Evolutionary conservation across 345 rosid genomes (phyloP).

Genomic region (Gossypium ekmanianum): DNA sequence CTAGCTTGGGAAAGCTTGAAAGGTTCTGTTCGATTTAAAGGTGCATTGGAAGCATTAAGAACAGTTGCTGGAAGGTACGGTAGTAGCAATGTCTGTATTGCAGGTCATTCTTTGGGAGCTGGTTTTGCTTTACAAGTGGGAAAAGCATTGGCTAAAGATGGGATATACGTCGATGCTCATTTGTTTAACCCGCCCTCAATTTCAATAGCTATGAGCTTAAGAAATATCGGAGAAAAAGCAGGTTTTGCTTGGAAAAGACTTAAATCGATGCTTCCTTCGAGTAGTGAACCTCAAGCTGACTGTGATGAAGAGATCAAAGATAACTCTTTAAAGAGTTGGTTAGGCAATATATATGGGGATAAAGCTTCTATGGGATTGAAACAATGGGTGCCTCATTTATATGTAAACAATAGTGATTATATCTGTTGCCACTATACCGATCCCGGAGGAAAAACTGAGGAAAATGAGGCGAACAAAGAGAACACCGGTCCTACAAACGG

Average conservation of each 20-base stretch:
- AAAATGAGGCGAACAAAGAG: slow-evolving; percentile 44
- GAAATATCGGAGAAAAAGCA: slow-evolving; percentile 82
- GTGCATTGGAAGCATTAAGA: slow-evolving; percentile 57
- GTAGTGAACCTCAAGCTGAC: slow-evolving; percentile 18
- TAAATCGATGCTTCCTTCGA: slow-evolving; percentile 73
- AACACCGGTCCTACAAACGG: slow-evolving; percentile 33
- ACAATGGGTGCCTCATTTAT: slow-evolving; percentile 87
- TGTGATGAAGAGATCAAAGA: slow-evolving; percentile 23
- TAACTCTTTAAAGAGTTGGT: slow-evolving; percentile 47
- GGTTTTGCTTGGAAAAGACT: slow-evolving; percentile 70
- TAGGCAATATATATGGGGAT: slow-evolving; percentile 40
- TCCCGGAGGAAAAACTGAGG: slow-evolving; percentile 38
- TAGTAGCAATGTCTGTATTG: slow-evolving; percentile 71
- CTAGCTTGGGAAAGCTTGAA: slow-evolving; percentile 92
- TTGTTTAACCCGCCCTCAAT: slow-evolving; percentile 90
- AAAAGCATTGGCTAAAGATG: slow-evolving; percentile 86
- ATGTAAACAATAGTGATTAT: slow-evolving; percentile 87
- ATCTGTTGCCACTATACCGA: slow-evolving; percentile 77
- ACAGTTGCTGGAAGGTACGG: slow-evolving; percentile 70
- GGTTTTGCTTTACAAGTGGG: slow-evolving; percentile 96
- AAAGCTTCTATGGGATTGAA: slow-evolving; percentile 38
- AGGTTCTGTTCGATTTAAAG: slow-evolving; percentile 82
- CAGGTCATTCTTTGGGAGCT: slow-evolving; percentile 95
- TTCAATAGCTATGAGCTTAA: slow-evolving; percentile 85
- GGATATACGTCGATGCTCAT: slow-evolving; percentile 78